Conservation (phyloP, 2,329 filamentous ascomycete species). For the Dothidotthia symphoricarpi region DNA sequence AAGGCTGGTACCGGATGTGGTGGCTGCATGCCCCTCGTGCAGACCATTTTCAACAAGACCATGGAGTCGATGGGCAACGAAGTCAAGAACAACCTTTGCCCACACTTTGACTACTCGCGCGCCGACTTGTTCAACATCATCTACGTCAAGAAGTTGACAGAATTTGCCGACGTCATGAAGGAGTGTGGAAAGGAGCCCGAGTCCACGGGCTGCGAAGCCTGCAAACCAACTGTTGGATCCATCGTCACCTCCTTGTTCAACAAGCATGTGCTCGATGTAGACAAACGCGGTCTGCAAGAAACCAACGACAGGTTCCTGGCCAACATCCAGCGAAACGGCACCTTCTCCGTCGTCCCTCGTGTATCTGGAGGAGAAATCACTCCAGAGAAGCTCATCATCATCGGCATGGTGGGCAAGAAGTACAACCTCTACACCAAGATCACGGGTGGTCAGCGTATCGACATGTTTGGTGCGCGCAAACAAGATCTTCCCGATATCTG, state of each 20-base stretch:
- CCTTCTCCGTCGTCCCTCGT: conserved; percentile 82
- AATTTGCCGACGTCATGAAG: conserved; percentile 73
- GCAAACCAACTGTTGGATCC: conserved; percentile 78
- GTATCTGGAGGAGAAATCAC: conserved; percentile 85
- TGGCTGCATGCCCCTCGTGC: conserved; percentile 84
- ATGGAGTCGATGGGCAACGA: conserved; percentile 84
- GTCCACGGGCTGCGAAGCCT: conserved; percentile 80
- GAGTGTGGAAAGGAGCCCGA: conserved; percentile 68
- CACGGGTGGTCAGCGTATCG: conserved; percentile 86
- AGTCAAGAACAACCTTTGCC: conserved; percentile 81
- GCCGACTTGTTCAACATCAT: conserved; percentile 89
- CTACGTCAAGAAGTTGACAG: conserved; percentile 73
- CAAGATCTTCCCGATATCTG: conserved; percentile 82
- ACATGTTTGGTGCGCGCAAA: conserved; percentile 89
- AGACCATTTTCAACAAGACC: conserved; percentile 84
- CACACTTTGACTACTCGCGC: conserved; percentile 79
- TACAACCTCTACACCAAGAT: conserved; percentile 88
- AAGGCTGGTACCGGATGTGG: conserved; percentile 90
- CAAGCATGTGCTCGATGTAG: conserved; percentile 71
- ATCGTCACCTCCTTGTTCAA: conserved; percentile 84
- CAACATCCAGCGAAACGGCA: conserved; percentile 90
- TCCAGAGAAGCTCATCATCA: conserved; percentile 77
- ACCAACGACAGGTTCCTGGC: conserved; percentile 86
- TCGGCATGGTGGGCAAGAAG: conserved; percentile 80
- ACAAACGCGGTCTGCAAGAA: conserved; percentile 74